Evolutionary conservation across 129 eudicot genomes (phyloP).

Genomic region (Smallanthus sonchifolius): DNA sequence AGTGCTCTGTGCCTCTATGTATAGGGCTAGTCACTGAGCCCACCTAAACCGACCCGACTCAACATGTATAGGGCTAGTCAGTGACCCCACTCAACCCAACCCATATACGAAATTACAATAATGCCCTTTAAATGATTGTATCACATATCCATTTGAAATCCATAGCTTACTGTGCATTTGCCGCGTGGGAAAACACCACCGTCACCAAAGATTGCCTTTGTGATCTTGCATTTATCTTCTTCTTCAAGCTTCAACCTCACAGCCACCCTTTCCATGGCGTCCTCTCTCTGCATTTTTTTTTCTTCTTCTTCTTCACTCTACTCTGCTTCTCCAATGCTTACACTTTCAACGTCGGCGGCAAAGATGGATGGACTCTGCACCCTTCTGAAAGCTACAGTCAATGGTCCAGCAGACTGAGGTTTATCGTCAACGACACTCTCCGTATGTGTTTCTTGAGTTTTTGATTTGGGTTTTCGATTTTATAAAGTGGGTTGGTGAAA

Average conservation of each 20-base stretch:
- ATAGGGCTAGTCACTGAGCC: too few relatives aligned
- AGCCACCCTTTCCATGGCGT: slow-evolving; percentile 20
- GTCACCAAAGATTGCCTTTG: not conserved
- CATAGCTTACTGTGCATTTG: slow-evolving; percentile 14
- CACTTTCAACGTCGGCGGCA: slow-evolving; percentile 59
- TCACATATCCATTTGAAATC: not conserved
- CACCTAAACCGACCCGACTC: too few relatives aligned
- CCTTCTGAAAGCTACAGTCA: slow-evolving; percentile 57
- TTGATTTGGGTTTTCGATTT: not conserved
- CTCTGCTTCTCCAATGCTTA: slow-evolving; percentile 29
- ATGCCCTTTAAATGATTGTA: not conserved
- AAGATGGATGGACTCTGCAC: slow-evolving; percentile 59
- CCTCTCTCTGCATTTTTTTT: not conserved
- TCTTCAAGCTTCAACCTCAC: not conserved
- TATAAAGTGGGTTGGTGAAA: not conserved
- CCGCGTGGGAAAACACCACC: not conserved
- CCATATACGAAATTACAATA: too few relatives aligned
- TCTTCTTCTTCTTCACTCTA: slow-evolving; percentile 3
- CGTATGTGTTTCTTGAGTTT: slow-evolving; percentile 35
- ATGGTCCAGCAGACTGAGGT: slow-evolving; percentile 63
- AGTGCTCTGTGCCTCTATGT: too few relatives aligned
- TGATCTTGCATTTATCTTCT: not conserved
- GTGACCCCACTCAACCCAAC: too few relatives aligned
- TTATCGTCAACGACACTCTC: slow-evolving; percentile 66
- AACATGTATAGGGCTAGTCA: too few relatives aligned